Conservation (phyloP, 192 early-diverging fungal species). For the Coemansia sp. region DNA sequence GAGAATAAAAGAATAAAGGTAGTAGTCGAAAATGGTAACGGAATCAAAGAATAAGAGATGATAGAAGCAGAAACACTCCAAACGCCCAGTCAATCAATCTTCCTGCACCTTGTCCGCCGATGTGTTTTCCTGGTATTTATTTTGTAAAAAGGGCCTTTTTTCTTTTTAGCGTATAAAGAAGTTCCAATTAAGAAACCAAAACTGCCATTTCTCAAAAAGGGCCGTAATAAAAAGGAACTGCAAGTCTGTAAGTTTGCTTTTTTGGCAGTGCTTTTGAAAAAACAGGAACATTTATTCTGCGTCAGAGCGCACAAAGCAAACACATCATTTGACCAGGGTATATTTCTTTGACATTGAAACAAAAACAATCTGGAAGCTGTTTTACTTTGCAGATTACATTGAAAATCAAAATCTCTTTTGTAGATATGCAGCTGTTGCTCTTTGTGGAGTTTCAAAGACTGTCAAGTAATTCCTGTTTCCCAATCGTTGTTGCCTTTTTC, state of each 20-base stretch:
- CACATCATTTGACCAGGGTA: not conserved
- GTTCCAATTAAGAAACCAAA: conserved; percentile 3
- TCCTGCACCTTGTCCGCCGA: not conserved
- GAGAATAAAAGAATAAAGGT: not conserved
- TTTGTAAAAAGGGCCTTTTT: not conserved
- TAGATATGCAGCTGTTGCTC: not conserved
- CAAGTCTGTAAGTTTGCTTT: not conserved
- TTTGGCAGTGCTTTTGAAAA: not conserved
- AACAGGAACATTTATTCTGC: not conserved
- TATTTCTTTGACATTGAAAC: not conserved
- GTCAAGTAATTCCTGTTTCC: not conserved
- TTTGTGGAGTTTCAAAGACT: not conserved
- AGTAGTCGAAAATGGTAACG: too few relatives aligned
- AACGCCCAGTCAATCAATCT: not conserved
- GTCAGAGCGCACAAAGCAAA: not conserved
- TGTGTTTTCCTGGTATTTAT: not conserved
- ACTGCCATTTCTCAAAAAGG: not conserved
- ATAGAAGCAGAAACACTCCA: not conserved
- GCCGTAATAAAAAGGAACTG: not conserved
- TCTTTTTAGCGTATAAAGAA: not conserved
- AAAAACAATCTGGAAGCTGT: not conserved
- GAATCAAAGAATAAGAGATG: too few relatives aligned
- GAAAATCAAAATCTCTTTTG: not conserved
- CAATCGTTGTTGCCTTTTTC: not conserved
- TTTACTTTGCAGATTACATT: not conserved